Conservation (phyloP, 2,329 filamentous ascomycete genomes). For the Alternaria sp. region DNA sequence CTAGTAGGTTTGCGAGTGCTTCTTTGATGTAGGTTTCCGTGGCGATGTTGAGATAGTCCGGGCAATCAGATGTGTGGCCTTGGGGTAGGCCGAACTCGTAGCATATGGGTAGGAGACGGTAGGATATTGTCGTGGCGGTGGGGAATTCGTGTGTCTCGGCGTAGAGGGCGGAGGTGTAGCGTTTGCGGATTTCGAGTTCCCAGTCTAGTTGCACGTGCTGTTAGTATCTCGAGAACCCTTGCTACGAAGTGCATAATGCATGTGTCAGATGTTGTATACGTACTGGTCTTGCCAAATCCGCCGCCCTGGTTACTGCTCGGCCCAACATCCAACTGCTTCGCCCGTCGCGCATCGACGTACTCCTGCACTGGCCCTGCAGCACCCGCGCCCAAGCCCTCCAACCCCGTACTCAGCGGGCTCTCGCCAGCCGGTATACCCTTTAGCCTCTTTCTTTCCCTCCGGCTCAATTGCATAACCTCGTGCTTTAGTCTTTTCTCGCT, state of each 20-base stretch:
- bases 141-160: slow-evolving; percentile 71
- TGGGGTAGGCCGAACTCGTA: slow-evolving; percentile 69
- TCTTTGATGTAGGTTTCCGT: slow-evolving; percentile 71
- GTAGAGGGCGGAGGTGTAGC: slow-evolving; percentile 68
- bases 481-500: slow-evolving; percentile 69
- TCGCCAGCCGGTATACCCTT: slow-evolving; percentile 61
- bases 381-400: slow-evolving; percentile 21
- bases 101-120: slow-evolving; percentile 70
- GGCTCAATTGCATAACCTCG: slow-evolving; percentile 69
- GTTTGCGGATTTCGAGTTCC: slow-evolving; percentile 71
- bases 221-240: slow-evolving; percentile 13
- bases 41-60: slow-evolving; percentile 68
- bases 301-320: slow-evolving; percentile 72
- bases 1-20: slow-evolving; percentile 63
- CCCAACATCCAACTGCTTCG: slow-evolving; percentile 66
- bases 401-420: slow-evolving; percentile 14
- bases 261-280: slow-evolving; percentile 44
- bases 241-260: not conserved
- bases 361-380: slow-evolving; percentile 38
- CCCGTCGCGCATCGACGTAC: slow-evolving; percentile 51
- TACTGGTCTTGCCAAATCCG: slow-evolving; percentile 81
- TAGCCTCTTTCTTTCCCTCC: slow-evolving; percentile 66
- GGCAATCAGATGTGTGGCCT: slow-evolving; percentile 62
- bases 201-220: slow-evolving; percentile 55
- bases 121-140: slow-evolving; percentile 63